Percentiles rank a stretch among this genome's conserved stretches.
These are phyloP conservation scores for Rhynchosporium secalis DNA, from an alignment of 2,329 filamentous ascomycete species.

Conservation along the genomic window DNA sequence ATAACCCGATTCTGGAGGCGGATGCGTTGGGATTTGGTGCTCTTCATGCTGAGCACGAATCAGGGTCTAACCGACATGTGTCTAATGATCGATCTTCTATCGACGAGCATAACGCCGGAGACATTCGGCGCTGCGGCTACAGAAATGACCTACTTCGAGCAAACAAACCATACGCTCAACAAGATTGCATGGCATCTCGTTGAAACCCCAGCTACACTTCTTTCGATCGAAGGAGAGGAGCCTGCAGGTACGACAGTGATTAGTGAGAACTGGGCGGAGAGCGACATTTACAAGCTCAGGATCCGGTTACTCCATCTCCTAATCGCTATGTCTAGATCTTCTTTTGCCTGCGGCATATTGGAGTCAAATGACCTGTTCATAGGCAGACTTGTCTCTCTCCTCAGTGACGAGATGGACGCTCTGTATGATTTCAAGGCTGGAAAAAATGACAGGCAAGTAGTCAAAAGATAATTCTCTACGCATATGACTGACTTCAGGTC, in stretches of 20 bases:
- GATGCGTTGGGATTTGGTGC: slow-evolving; percentile 65
- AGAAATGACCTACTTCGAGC: slow-evolving; percentile 44
- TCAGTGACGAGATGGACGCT: slow-evolving; percentile 69
- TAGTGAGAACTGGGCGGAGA: slow-evolving; percentile 32
- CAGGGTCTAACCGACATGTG: slow-evolving; percentile 64
- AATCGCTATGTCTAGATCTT: slow-evolving; percentile 60
- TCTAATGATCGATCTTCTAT: slow-evolving; percentile 64
- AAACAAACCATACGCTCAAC: slow-evolving; percentile 40
- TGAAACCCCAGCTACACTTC: slow-evolving; percentile 30
- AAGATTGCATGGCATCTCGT: slow-evolving; percentile 45
- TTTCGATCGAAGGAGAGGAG: slow-evolving; percentile 20
- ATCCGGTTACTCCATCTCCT: slow-evolving; percentile 51
- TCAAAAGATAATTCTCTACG: slow-evolving; percentile 7
- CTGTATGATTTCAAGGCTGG: slow-evolving; percentile 51
- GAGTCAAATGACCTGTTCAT: slow-evolving; percentile 68
- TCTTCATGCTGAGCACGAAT: slow-evolving; percentile 66
- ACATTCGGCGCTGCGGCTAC: slow-evolving; percentile 67
- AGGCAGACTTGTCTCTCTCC: slow-evolving; percentile 71
- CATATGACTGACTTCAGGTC: not conserved
- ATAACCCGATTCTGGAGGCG: slow-evolving; percentile 62
- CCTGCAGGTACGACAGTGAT: slow-evolving; percentile 42
- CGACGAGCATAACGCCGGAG: slow-evolving; percentile 61
- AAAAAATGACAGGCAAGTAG: slow-evolving; percentile 45
- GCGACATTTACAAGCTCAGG: slow-evolving; percentile 34
- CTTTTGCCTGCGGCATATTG: slow-evolving; percentile 64